These are phyloP conservation scores for Elaphomyces granulatus DNA, from an alignment of 495 filamentous ascomycete genomes.

Conservation along the genomic window DNA sequence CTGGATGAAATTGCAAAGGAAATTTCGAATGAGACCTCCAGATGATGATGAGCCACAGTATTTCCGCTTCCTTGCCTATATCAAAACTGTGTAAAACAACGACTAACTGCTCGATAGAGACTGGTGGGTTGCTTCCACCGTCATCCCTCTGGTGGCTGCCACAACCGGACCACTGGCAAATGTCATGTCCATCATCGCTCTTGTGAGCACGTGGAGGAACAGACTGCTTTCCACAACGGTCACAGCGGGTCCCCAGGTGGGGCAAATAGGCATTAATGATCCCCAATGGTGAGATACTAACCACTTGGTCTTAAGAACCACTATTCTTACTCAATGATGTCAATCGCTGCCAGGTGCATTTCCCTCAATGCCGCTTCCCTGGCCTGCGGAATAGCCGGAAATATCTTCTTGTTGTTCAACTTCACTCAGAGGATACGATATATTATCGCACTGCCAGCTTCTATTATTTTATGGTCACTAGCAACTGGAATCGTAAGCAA, in stretches of 20 bases:
- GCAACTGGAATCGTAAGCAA: conserved; percentile 48
- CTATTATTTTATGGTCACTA: conserved; percentile 54
- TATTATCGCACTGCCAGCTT: conserved; percentile 54
- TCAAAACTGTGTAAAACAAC: background rate
- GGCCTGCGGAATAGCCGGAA: conserved; percentile 50
- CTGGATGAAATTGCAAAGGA: background rate
- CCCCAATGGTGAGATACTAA: conserved; percentile 34
- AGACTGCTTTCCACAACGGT: conserved; percentile 17
- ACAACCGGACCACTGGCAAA: conserved; percentile 61
- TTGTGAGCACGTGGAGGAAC: conserved; percentile 52
- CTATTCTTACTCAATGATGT: conserved; percentile 1
- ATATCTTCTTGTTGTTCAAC: conserved; percentile 63
- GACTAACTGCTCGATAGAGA: conserved; percentile 12
- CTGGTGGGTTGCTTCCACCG: conserved; percentile 73
- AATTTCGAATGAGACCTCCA: conserved; percentile 28
- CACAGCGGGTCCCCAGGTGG: conserved; percentile 21
- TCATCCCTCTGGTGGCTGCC: conserved; percentile 58
- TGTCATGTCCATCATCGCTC: conserved; percentile 58
- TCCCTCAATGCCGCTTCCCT: conserved; percentile 53
- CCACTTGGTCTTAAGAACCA: background rate
- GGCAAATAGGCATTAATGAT: conserved; percentile 32
- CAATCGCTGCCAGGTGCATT: conserved; percentile 20
- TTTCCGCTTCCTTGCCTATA: background rate
- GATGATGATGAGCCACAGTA: conserved; percentile 35
- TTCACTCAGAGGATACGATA: conserved; percentile 73